phyloP scores from a whole-genome alignment of 2,329 filamentous ascomycete genomes.

The Ophiocordyceps camponoti-rufipedis region DNA sequence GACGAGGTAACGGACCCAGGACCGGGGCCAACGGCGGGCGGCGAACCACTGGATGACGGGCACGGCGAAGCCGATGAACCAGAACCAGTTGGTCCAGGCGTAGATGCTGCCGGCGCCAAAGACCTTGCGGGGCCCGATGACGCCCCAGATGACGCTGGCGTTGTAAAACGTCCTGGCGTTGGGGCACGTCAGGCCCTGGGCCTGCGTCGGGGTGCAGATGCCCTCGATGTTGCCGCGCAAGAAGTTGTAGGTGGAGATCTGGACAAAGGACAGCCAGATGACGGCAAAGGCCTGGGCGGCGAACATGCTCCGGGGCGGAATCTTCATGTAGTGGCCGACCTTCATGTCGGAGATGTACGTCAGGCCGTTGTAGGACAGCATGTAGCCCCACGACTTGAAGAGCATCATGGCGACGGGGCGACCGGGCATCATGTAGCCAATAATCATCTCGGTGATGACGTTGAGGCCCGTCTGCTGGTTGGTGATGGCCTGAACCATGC shows the following conservation, averaged over 20 bases:
- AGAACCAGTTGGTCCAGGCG: conserved; percentile 32
- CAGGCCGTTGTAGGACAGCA: conserved; percentile 26
- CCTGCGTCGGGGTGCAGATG: conserved; percentile 30
- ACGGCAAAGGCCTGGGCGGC: conserved; percentile 22
- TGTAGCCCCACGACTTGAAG: conserved; percentile 29
- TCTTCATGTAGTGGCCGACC: conserved; percentile 33
- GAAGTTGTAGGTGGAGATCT: conserved; percentile 20
- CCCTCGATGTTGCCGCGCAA: conserved; percentile 27
- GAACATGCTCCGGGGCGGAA: conserved; percentile 31
- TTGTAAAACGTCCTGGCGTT: conserved; percentile 41
- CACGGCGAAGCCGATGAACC: conserved; percentile 29
- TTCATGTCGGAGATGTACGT: conserved; percentile 30
- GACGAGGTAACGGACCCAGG: conserved; percentile 27
- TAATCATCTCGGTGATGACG: conserved; percentile 28
- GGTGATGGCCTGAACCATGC: conserved; percentile 28
- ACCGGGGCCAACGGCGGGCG: conserved; percentile 27
- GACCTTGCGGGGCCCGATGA: conserved; percentile 26
- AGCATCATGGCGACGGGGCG: conserved; percentile 30
- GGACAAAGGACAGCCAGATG: conserved; percentile 19
- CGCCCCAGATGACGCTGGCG: conserved; percentile 41
- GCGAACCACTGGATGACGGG: conserved; percentile 29
- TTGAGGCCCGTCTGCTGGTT: conserved; percentile 29
- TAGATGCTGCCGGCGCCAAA: conserved; percentile 23
- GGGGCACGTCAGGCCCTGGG: conserved; percentile 36
- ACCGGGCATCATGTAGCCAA: conserved; percentile 29